A percentile compares a stretch with the other conserved stretches of the same genome.
These are phyloP conservation scores for Bipolaris gigantea DNA, from an alignment of 2,329 filamentous ascomycete species.

Conservation along the genomic window DNA sequence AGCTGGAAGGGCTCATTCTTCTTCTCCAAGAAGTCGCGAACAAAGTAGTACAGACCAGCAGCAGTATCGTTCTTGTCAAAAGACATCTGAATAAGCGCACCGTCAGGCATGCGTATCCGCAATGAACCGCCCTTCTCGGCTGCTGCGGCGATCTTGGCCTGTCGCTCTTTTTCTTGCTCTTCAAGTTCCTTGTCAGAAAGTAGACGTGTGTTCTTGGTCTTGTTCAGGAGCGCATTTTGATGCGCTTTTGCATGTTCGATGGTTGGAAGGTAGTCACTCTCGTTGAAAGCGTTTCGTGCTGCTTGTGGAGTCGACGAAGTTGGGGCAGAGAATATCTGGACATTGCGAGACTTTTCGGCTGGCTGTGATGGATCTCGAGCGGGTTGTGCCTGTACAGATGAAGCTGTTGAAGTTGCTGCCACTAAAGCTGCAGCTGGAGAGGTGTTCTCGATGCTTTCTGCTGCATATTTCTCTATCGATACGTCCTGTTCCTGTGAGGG, in stretches of 20 bases:
- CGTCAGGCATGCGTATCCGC: constrained; percentile 86
- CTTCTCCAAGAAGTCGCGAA: constrained; percentile 69
- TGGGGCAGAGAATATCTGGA: constrained; percentile 79
- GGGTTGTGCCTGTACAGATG: constrained; percentile 18
- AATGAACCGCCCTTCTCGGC: constrained; percentile 65
- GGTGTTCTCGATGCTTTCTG: constrained; percentile 20
- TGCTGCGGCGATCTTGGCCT: constrained; percentile 66
- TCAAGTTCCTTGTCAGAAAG: constrained; percentile 81
- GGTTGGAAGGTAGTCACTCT: constrained; percentile 75
- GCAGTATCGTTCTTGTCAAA: constrained; percentile 71
- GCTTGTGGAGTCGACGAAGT: constrained; percentile 73
- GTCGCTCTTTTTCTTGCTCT: constrained; percentile 66
- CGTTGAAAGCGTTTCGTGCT: constrained; percentile 66
- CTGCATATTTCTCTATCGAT: constrained; percentile 19
- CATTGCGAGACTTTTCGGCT: constrained; percentile 46
- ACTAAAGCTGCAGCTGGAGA: constrained; percentile 26
- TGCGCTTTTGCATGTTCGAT: constrained; percentile 75
- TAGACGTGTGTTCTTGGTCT: constrained; percentile 72
- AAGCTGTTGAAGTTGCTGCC: constrained; percentile 24
- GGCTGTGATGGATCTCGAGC: constrained; percentile 15
- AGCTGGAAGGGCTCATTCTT: constrained; percentile 71
- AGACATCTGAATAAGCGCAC: constrained; percentile 73
- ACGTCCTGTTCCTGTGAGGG: constrained; percentile 15
- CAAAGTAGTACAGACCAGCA: constrained; percentile 71
- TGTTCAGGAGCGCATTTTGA: constrained; percentile 66